Evolutionary conservation across 179 eudicot genomes (phyloP).

Genomic region (Gypsophila paniculata): DNA sequence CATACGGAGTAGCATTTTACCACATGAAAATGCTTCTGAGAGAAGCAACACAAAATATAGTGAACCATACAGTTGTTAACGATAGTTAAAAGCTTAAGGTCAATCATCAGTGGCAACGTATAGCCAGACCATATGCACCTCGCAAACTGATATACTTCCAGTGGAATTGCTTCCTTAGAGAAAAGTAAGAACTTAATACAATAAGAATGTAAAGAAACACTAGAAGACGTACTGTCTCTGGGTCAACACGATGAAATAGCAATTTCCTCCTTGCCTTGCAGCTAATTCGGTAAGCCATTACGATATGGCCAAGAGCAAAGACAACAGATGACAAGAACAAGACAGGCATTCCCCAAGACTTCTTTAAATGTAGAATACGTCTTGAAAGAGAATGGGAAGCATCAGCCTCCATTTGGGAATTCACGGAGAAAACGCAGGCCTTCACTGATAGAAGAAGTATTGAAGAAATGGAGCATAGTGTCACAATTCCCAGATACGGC

Average conservation of each 20-base stretch:
- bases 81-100: background rate
- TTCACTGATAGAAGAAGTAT: conserved; percentile 66
- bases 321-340: conserved; percentile 82
- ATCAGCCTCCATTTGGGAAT: conserved; percentile 75
- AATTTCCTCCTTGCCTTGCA: conserved; percentile 87
- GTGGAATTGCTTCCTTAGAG: background rate
- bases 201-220: background rate
- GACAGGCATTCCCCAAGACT: conserved; percentile 95
- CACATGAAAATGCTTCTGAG: background rate
- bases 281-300: conserved; percentile 82
- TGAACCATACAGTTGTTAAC: background rate
- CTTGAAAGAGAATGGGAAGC: conserved; percentile 63
- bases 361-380: conserved; percentile 70
- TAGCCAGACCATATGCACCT: background rate
- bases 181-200: conserved; percentile 7
- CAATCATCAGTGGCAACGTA: background rate
- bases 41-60: background rate
- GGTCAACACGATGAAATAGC: conserved; percentile 69
- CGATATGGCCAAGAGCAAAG: conserved; percentile 92
- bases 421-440: conserved; percentile 67
- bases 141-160: background rate
- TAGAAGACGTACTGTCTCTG: conserved; percentile 62
- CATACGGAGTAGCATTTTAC: background rate
- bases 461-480: conserved; percentile 67
- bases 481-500: conserved; percentile 84